A percentile compares a stretch with the other conserved stretches of the same genome.
These are phyloP conservation scores for Fraxinus paxiana DNA, from an alignment of 305 asterid genomes.

Conservation along the genomic window DNA sequence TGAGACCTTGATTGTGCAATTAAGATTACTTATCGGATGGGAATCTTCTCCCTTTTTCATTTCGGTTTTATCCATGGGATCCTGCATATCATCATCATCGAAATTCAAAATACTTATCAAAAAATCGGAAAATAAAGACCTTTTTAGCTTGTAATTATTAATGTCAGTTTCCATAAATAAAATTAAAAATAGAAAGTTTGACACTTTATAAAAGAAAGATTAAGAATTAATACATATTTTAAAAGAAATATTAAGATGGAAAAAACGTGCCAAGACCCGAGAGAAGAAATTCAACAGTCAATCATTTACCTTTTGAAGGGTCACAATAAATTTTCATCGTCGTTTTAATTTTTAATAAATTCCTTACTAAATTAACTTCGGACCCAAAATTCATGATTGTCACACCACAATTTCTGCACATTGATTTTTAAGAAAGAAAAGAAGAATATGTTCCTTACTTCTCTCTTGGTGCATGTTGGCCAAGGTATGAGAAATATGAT, in stretches of 20 bases:
- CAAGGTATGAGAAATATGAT: background rate
- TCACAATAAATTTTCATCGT: too few species aligned
- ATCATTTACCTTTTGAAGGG: too few species aligned
- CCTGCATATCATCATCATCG: constrained; percentile 24
- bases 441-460: background rate
- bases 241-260: too few species aligned
- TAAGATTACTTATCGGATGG: constrained; percentile 22
- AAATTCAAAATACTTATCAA: background rate
- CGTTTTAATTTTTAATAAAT: too few species aligned
- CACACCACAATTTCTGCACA: background rate
- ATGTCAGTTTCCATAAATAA: too few species aligned
- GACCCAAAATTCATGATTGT: background rate
- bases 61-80: constrained; percentile 28
- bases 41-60: constrained; percentile 23
- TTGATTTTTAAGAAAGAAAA: too few species aligned
- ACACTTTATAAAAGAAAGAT: too few species aligned
- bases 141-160: too few species aligned
- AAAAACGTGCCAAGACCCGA: too few species aligned
- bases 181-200: too few species aligned
- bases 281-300: too few species aligned
- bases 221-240: too few species aligned
- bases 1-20: constrained; percentile 31
- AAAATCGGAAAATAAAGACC: background rate
- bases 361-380: background rate
- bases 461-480: background rate